Base-by-base conservation (phyloP, 495 filamentous ascomycete species). In the Penicillium robsamsonii region DNA sequence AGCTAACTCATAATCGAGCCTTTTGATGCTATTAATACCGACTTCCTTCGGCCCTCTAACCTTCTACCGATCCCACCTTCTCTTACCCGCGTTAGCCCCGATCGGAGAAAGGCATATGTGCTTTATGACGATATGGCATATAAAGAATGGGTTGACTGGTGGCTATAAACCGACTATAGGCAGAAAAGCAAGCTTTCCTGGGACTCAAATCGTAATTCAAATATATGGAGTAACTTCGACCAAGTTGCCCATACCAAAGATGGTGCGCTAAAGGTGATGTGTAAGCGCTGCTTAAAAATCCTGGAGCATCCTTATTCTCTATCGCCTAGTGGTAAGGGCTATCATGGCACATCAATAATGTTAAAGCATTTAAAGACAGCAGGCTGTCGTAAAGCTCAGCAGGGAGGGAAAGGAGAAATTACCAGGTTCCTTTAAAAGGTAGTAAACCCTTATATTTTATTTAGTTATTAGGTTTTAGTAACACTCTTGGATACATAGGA, bases 361-460 rank as follows among this genome's bases (percentile, higher is more conserved):
- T 33, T 33, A 38, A 50, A 42, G 40, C 35, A 54, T 44, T 22
- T 53, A n/a, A n/a, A n/a, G n/a, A 54, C n/a, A 48, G 10, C 33
- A 2, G n/a, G 35, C 15, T 57, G 13, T 44, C 37, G 18, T 56
- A 52, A 76, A 80, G 10, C 55, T 65, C 0, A 63, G 55, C 33
- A 77, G 44, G 50, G 81, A 81, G 31, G 46, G 9, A 59, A 45
- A 55, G 24, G 13, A 50, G 38, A 27, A 59, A 50, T 43, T 52
- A 46, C 22, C 15, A 40, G 25, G 13, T 37, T 52, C 25, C 33
- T 58, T 46, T 59, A 48, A 41, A 53, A 24, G 27, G 22, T 12
- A 25, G 18, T 31, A 46, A 43, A 35, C 41, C 4, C 38, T 52
- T 52, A 46, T 6, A 1, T 46, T 29, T 29, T 30, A 25, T 46